These are phyloP conservation scores for Monilinia fructicola DNA, from an alignment of 2,329 filamentous ascomycete species.

Conservation along the genomic window DNA sequence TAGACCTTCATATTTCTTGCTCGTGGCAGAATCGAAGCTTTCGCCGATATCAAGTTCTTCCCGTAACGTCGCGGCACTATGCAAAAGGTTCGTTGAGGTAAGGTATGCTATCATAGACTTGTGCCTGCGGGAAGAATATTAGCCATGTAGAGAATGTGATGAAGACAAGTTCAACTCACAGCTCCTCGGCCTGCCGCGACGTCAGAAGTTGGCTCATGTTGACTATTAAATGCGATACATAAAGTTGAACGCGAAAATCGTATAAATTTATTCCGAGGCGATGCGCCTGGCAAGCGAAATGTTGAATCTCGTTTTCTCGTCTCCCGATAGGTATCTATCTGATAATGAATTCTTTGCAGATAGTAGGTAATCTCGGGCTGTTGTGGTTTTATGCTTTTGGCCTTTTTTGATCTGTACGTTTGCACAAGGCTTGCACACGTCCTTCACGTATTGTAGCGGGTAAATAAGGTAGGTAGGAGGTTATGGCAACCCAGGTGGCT, in stretches of 20 bases:
- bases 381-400: conserved; percentile 22
- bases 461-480: conserved; percentile 2
- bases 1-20: conserved; percentile 91
- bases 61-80: conserved; percentile 69
- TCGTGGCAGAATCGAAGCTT: conserved; percentile 73
- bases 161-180: conserved; percentile 56
- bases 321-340: conserved; percentile 1
- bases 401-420: conserved; percentile 15
- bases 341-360: conserved; percentile 5
- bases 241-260: conserved; percentile 16
- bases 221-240: conserved; percentile 30
- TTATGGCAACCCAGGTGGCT: neutral
- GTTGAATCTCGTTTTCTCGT: conserved; percentile 14
- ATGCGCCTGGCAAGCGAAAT: conserved; percentile 31
- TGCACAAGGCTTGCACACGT: conserved; percentile 23
- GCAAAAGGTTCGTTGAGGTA: conserved; percentile 67
- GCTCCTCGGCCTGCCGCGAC: conserved; percentile 79
- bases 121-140: conserved; percentile 57
- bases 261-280: conserved; percentile 25
- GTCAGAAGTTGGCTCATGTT: conserved; percentile 75
- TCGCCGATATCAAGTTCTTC: conserved; percentile 71
- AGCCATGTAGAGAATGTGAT: conserved; percentile 29
- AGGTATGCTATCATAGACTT: conserved; percentile 93
- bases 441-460: conserved; percentile 1
- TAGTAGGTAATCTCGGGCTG: conserved; percentile 7